phyloP scores from a whole-genome alignment of 345 rosid genomes.

The Eucalyptus virginea region DNA sequence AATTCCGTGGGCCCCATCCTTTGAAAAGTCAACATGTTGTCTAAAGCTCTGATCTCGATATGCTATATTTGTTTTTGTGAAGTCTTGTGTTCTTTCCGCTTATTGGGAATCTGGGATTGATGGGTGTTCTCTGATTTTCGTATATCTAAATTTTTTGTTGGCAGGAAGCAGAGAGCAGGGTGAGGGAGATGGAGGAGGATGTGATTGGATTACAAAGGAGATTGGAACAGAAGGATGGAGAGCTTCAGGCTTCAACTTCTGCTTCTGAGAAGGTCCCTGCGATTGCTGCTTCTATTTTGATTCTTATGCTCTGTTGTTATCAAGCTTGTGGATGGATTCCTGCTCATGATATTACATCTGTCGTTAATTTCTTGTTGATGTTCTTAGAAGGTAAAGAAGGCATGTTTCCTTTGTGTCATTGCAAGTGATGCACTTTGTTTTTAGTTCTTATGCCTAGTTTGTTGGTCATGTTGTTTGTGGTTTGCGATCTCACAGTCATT shows the following conservation, averaged over 20 bases:
- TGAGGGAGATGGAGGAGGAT: conserved; percentile 57
- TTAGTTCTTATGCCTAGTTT: neutral
- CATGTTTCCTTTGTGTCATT: neutral
- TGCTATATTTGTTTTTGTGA: neutral
- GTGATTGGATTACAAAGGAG: conserved; percentile 29
- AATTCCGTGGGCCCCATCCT: no score
- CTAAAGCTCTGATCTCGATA: neutral
- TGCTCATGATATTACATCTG: neutral
- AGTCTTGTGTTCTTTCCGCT: neutral
- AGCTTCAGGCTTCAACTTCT: conserved; percentile 56
- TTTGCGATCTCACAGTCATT: neutral
- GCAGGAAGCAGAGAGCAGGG: conserved; percentile 76
- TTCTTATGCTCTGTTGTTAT: neutral
- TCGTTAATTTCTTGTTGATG: neutral
- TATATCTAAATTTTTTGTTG: neutral
- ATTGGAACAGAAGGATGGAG: conserved; percentile 46
- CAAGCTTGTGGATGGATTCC: neutral
- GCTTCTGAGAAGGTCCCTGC: conserved; percentile 54
- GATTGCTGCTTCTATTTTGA: neutral
- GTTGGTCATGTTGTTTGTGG: neutral
- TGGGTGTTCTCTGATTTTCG: conserved; percentile 8
- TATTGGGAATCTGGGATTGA: neutral
- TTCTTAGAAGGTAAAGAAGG: neutral
- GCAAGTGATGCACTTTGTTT: neutral
- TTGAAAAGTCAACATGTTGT: neutral